Evolutionary conservation across 768 basidiomycete genomes (phyloP), one percentile per base, ranked within the genome.

Genomic region (Lyophyllum shimeji): DNA sequence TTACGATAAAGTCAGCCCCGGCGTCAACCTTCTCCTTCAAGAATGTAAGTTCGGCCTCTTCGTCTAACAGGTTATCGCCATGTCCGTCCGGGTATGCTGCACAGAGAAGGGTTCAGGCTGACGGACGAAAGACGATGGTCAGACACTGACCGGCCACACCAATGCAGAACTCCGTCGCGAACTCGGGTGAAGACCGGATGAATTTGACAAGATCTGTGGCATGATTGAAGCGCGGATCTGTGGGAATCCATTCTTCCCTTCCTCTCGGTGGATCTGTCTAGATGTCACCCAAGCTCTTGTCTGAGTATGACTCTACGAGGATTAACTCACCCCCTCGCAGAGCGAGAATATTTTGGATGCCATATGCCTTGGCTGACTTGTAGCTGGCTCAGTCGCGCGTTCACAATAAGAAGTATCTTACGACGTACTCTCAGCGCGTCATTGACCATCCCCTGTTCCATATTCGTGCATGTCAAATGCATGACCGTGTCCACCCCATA

Each of bases 401-500:
- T 46, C 11, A 56, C 54, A 48, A 52, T 45, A 58, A 56, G 4
- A 6, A 12, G 40, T 46, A 40, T 45, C 4, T 45, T 51, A 46
- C 31, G 8, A 50, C 82, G 56, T 63, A 97, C 96, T 73, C 82
- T 81, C 45, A 99, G 72, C n/a, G 89, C 86, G 48, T 85, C 82
- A 65, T 97, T 91, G 5, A 99, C 85, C 69, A 88, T 85, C 20
- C 93, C 92, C 62, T 87, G 78, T 64, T 89, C 84, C 89, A 98
- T 95, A 71, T 98, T 97, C 29, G 97, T 98, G 75, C 96, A 98
- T 7, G 96, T 98, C 61, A 99, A 70, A 75, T 99, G 97, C 68
- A 99, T 77, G 58, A 97, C 82, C 0, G 93, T 95, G 62, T 97
- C 92, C 43, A 95, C 74, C 1, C 82, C 85, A 70, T 91, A 82